phyloP scores from a whole-genome alignment of 805 yeast genomes.

The Clavispora phyllophila region DNA sequence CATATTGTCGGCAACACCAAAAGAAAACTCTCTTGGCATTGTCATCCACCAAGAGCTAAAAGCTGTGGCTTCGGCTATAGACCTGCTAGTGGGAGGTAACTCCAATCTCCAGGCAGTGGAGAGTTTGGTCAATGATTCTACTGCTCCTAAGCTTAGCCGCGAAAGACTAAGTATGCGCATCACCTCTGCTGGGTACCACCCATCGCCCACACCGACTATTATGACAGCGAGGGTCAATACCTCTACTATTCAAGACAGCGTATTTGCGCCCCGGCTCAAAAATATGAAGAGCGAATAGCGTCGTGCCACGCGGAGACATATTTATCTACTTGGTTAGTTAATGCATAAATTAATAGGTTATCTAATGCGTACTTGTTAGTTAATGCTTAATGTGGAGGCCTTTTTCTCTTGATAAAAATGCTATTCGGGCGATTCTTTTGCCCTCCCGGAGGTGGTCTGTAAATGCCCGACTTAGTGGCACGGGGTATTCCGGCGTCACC shows the following conservation, averaged over 20 bases:
- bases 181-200: slow-evolving; percentile 1
- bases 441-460: slow-evolving; percentile 6
- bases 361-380: too few species aligned
- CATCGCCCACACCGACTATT: not conserved
- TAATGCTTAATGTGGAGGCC: slow-evolving; percentile 8
- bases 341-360: too few species aligned
- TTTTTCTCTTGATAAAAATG: slow-evolving; percentile 9
- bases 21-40: not conserved
- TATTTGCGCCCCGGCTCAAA: not conserved
- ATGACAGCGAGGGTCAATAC: not conserved
- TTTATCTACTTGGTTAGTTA: not conserved
- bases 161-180: not conserved
- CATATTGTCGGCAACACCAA: not conserved
- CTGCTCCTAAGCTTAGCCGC: not conserved
- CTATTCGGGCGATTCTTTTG: not conserved
- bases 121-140: not conserved
- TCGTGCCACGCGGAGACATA: not conserved
- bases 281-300: not conserved
- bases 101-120: not conserved
- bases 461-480: slow-evolving; percentile 9
- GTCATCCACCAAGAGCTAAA: slow-evolving; percentile 16
- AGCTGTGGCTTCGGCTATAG: slow-evolving; percentile 16
- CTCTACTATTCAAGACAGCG: not conserved
- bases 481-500: slow-evolving; percentile 1
- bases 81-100: not conserved